Conservation (phyloP, 1,284 basidiomycete genomes). For the Ceratobasidium theobromae region DNA sequence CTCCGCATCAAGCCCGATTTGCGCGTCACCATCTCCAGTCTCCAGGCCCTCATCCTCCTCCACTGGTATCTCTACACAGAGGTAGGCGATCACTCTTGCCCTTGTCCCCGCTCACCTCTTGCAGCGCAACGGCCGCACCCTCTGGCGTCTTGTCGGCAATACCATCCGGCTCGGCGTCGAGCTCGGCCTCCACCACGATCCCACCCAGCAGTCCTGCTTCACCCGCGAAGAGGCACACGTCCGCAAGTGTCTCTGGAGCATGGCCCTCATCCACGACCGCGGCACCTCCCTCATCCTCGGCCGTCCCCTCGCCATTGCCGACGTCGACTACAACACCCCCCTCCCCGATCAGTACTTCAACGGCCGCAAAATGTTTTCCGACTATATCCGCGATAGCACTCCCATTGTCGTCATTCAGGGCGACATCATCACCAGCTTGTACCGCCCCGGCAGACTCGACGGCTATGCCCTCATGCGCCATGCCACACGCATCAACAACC, state of each 20-base stretch:
- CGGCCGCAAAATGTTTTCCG: slow-evolving; percentile 51
- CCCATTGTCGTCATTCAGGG: slow-evolving; percentile 77
- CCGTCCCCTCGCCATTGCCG: slow-evolving; percentile 75
- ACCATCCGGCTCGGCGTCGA: slow-evolving; percentile 76
- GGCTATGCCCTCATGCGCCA: slow-evolving; percentile 69
- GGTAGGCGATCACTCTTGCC: slow-evolving; percentile 48
- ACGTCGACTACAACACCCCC: slow-evolving; percentile 74
- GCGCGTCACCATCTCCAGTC: slow-evolving; percentile 71
- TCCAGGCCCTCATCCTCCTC: slow-evolving; percentile 75
- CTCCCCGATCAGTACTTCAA: slow-evolving; percentile 52
- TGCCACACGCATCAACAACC: slow-evolving; percentile 72
- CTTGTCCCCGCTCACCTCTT: slow-evolving; percentile 18
- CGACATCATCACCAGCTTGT: slow-evolving; percentile 79
- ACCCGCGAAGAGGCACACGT: slow-evolving; percentile 70
- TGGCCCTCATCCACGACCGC: slow-evolving; percentile 77
- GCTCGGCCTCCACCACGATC: slow-evolving; percentile 79
- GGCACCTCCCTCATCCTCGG: slow-evolving; percentile 81
- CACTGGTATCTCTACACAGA: slow-evolving; percentile 87
- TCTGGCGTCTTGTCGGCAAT: slow-evolving; percentile 81
- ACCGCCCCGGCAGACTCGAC: slow-evolving; percentile 65
- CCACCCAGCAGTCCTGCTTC: slow-evolving; percentile 63
- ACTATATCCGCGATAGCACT: slow-evolving; percentile 69
- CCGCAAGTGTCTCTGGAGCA: slow-evolving; percentile 76
- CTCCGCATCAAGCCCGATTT: slow-evolving; percentile 74
- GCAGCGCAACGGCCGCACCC: slow-evolving; percentile 76